phyloP scores from a whole-genome alignment of 2,329 filamentous ascomycete genomes.

The Kalaharituber pfeilii region DNA sequence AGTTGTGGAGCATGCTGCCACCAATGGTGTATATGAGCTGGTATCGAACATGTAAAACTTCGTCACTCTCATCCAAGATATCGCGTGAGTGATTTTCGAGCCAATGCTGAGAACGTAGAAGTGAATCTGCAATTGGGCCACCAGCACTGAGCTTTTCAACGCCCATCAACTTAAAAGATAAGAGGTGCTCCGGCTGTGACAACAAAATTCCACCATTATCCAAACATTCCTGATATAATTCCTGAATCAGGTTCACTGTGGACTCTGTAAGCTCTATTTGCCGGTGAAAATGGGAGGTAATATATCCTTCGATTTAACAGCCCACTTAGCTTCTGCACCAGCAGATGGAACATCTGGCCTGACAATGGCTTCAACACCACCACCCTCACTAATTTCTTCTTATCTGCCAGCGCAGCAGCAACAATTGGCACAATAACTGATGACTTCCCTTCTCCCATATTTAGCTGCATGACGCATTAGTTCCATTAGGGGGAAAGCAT shows the following conservation, averaged over 20 bases:
- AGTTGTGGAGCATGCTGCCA: slow-evolving; percentile 34
- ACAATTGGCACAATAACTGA: slow-evolving; percentile 40
- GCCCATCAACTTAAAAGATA: slow-evolving; percentile 48
- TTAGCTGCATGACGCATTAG: slow-evolving; percentile 35
- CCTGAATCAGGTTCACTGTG: slow-evolving; percentile 20
- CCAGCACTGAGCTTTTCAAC: slow-evolving; percentile 39
- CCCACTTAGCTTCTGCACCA: slow-evolving; percentile 39
- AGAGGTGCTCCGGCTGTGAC: slow-evolving; percentile 43
- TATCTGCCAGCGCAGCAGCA: slow-evolving; percentile 32
- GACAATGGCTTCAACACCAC: slow-evolving; percentile 41
- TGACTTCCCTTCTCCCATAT: slow-evolving; percentile 34
- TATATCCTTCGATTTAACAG: slow-evolving; percentile 37
- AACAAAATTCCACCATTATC: slow-evolving; percentile 38
- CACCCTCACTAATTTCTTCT: slow-evolving; percentile 34
- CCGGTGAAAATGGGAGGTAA: slow-evolving; percentile 43
- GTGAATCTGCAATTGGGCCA: slow-evolving; percentile 33
- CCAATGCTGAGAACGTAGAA: slow-evolving; percentile 34
- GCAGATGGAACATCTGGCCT: slow-evolving; percentile 39
- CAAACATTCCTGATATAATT: slow-evolving; percentile 31
- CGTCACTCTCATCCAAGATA: slow-evolving; percentile 47
- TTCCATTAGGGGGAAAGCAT: slow-evolving; percentile 37
- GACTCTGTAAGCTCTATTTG: slow-evolving; percentile 15
- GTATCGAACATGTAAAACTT: slow-evolving; percentile 36
- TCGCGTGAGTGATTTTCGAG: slow-evolving; percentile 38
- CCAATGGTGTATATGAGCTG: slow-evolving; percentile 43